Conservation (phyloP, 345 rosid genomes). For the Camelina hispida region DNA sequence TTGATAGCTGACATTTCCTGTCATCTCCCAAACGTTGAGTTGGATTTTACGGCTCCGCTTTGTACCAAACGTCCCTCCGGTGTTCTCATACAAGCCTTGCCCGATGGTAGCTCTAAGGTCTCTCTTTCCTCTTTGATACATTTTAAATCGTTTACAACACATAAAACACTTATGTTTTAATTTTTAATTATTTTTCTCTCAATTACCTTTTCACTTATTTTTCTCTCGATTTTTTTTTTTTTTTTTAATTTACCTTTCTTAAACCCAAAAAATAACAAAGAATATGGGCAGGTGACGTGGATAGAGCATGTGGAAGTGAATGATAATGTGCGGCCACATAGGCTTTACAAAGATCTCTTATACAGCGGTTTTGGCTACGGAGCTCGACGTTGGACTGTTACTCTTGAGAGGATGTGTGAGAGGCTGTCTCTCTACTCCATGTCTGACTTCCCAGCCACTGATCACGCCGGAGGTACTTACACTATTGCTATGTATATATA, state of each 20-base stretch:
- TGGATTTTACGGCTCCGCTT: background rate
- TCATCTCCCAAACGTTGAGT: constrained; percentile 35
- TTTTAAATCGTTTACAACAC: background rate
- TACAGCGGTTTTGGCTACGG: constrained; percentile 59
- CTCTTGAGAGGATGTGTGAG: constrained; percentile 70
- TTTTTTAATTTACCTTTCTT: too few relatives aligned
- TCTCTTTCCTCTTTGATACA: background rate
- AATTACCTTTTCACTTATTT: background rate
- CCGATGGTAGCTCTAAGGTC: constrained; percentile 65
- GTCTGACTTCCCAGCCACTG: constrained; percentile 23
- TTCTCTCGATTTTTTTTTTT: too few relatives aligned
- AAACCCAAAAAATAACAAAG: background rate
- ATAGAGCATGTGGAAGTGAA: constrained; percentile 78
- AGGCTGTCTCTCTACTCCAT: constrained; percentile 46
- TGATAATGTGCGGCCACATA: constrained; percentile 57
- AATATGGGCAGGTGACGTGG: constrained; percentile 70
- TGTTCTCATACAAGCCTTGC: constrained; percentile 67
- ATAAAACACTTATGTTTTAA: background rate
- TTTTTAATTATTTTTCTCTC: background rate
- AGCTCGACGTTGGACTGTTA: constrained; percentile 64
- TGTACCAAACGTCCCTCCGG: constrained; percentile 86
- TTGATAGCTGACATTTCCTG: constrained; percentile 66
- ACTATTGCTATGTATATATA: background rate
- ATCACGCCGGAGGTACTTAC: constrained; percentile 53
- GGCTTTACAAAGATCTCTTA: constrained; percentile 63